Percentiles rank a stretch among this genome's conserved stretches.
phyloP scores from a whole-genome alignment of 371 early-diverging fungal genomes.

The Saksenaea vasiformis region DNA sequence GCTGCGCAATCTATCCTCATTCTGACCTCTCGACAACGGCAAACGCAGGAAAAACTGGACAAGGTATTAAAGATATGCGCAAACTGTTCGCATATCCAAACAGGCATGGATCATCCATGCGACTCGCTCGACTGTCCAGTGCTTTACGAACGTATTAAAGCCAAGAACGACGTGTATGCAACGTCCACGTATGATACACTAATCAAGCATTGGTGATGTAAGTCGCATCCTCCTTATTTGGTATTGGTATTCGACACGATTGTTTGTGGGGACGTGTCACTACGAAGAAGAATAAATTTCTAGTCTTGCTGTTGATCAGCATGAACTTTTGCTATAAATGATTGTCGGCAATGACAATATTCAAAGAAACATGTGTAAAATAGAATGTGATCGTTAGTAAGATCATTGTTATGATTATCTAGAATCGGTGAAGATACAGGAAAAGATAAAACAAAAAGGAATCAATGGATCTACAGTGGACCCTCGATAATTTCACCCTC shows the following conservation, averaged over 20 bases:
- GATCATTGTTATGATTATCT: background rate
- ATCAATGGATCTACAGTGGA: too few relatives aligned
- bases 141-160: slow-evolving; percentile 40
- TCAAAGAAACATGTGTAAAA: background rate
- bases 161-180: slow-evolving; percentile 33
- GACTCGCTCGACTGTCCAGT: slow-evolving; percentile 47
- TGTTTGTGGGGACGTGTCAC: too few relatives aligned
- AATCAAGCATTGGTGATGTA: slow-evolving; percentile 15
- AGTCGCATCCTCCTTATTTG: background rate
- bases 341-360: too few relatives aligned
- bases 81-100: slow-evolving; percentile 27
- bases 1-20: slow-evolving; percentile 16
- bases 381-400: too few relatives aligned
- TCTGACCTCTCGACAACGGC: slow-evolving; percentile 22
- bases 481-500: too few relatives aligned
- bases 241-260: too few relatives aligned
- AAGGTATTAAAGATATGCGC: slow-evolving; percentile 28
- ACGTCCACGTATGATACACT: slow-evolving; percentile 27
- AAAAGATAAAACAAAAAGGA: too few relatives aligned
- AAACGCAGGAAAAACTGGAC: slow-evolving; percentile 20
- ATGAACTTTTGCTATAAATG: too few relatives aligned
- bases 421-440: too few relatives aligned
- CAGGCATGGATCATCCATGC: slow-evolving; percentile 38
- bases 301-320: too few relatives aligned
- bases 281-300: too few relatives aligned